These are phyloP conservation scores for Diaporthe sp. DNA, from an alignment of 2,329 filamentous ascomycete genomes.

Conservation along the genomic window DNA sequence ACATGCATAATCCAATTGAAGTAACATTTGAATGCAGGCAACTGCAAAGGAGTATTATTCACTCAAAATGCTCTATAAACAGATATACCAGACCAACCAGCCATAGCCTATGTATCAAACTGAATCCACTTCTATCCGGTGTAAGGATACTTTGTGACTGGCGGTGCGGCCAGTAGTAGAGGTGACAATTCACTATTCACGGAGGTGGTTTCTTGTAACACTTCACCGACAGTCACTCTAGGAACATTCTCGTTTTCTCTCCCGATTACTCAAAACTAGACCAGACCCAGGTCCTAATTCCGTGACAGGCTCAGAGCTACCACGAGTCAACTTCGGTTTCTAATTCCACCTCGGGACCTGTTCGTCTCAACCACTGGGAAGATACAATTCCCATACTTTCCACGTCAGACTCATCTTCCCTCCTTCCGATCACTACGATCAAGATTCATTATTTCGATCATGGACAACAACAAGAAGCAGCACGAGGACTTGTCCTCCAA, in stretches of 20 bases:
- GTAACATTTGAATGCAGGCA: not conserved
- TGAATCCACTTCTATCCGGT: too few relatives aligned
- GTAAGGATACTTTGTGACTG: not conserved
- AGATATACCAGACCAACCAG: not conserved
- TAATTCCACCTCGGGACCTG: too few relatives aligned
- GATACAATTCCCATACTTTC: not conserved
- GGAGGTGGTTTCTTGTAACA: not conserved
- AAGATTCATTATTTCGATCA: not conserved
- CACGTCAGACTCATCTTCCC: not conserved
- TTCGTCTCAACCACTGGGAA: not conserved
- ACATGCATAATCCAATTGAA: not conserved
- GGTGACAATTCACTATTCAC: not conserved
- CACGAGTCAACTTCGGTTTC: not conserved
- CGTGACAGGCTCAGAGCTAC: not conserved
- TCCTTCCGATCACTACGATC: not conserved
- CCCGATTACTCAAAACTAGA: not conserved
- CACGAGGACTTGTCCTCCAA: not conserved
- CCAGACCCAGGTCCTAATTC: not conserved
- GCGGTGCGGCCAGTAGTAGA: not conserved
- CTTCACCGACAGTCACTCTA: not conserved
- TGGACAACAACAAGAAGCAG: not conserved
- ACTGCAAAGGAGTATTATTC: not conserved
- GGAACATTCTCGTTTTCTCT: not conserved
- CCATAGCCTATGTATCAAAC: not conserved
- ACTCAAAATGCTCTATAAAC: not conserved